Percentiles rank a stretch among this genome's conserved stretches.
Conservation (phyloP, 176 grass and related monocot species). For the Ensete glaucum region DNA sequence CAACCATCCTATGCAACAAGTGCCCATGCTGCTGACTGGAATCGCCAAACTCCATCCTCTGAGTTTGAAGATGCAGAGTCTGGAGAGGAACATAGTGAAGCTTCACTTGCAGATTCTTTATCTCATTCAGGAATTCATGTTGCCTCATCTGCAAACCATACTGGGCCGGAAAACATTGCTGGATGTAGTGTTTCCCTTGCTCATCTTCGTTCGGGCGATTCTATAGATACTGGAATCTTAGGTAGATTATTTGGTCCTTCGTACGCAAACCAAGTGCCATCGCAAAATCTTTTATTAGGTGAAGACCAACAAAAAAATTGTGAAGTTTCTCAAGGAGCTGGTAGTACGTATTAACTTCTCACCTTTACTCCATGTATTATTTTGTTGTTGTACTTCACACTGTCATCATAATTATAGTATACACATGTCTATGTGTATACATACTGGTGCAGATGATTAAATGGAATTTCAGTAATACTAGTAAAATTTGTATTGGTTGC, state of each 20-base stretch:
- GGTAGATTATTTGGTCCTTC: constrained; percentile 2
- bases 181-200: background rate
- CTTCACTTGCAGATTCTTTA: constrained; percentile 8
- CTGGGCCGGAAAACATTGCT: background rate
- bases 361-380: background rate
- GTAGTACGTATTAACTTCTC: background rate
- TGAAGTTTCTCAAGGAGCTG: constrained; percentile 4
- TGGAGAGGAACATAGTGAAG: constrained; percentile 7
- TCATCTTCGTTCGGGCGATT: background rate
- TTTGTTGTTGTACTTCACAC: background rate
- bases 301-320: background rate
- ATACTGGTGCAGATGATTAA: background rate
- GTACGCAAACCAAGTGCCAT: constrained; percentile 3
- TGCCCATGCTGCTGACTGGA: constrained; percentile 1
- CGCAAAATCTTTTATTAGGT: constrained; percentile 6
- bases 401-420: too few relatives aligned
- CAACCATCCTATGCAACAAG: constrained; percentile 12
- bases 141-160: constrained; percentile 16
- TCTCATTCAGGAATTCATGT: constrained; percentile 3
- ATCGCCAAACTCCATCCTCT: constrained; percentile 11
- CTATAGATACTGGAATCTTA: background rate
- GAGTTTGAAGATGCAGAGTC: constrained; percentile 25
- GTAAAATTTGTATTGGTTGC: background rate
- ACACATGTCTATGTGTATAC: background rate
- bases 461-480: background rate